Conservation (phyloP, 495 filamentous ascomycete species). For the Aspergillus sclerotioniger region DNA sequence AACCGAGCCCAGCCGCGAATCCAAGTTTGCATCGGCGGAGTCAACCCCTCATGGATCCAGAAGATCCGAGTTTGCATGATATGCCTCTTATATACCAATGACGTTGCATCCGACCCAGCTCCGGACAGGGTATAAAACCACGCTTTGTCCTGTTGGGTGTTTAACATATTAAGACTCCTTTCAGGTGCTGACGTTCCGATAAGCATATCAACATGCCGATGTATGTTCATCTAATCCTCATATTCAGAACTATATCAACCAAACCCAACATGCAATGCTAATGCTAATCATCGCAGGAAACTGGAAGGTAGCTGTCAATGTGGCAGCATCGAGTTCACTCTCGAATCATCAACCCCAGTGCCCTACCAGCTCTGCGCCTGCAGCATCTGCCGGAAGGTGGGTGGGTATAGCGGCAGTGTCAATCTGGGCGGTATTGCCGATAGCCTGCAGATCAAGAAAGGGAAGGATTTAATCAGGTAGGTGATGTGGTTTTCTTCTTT, state of each 20-base stretch:
- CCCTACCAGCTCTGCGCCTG: slow-evolving; percentile 58
- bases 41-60: slow-evolving; percentile 1
- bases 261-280: neutral
- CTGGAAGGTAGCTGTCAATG: slow-evolving; percentile 57
- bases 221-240: slow-evolving; percentile 16
- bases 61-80: neutral
- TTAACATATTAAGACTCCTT: neutral
- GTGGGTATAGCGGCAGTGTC: slow-evolving; percentile 47
- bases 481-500: neutral
- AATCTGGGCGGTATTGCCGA: slow-evolving; percentile 52
- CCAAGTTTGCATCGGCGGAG: neutral
- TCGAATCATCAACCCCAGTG: slow-evolving; percentile 51
- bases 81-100: slow-evolving; percentile 12
- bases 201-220: slow-evolving; percentile 25
- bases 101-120: slow-evolving; percentile 9
- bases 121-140: neutral
- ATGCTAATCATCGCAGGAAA: slow-evolving; percentile 30
- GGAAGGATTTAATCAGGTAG: slow-evolving; percentile 50
- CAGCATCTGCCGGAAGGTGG: slow-evolving; percentile 56
- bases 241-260: neutral
- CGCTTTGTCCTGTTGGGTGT: neutral
- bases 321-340: slow-evolving; percentile 50
- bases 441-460: slow-evolving; percentile 47
- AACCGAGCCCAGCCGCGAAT: neutral
- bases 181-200: neutral